A percentile compares a stretch with the other conserved stretches of the same genome.
Evolutionary conservation across 2,329 filamentous ascomycete species (phyloP).

Genomic region (Diaporthe australafricana): DNA sequence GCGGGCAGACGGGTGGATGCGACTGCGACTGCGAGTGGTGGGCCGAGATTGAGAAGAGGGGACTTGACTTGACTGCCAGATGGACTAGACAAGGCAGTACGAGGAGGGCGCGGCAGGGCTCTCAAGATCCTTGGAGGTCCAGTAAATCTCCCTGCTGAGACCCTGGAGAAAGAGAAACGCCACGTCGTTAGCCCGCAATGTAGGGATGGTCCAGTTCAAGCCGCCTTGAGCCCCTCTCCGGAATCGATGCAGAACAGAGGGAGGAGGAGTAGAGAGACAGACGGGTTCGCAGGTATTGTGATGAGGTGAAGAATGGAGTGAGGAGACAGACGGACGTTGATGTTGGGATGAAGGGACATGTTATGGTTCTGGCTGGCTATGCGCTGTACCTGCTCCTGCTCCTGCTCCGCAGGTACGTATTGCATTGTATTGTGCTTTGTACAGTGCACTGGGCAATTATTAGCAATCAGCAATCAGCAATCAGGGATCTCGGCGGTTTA

Average conservation of each 20-base stretch:
- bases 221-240: not conserved
- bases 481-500: not conserved
- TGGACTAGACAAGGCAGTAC: not conserved
- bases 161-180: constrained; percentile 16
- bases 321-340: not conserved
- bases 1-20: not conserved
- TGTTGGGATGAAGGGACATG: not conserved
- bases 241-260: not conserved
- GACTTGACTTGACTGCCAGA: not conserved
- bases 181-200: constrained; percentile 15
- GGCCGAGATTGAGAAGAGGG: not conserved
- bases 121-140: constrained; percentile 11
- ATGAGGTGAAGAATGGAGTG: not conserved
- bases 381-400: constrained; percentile 8
- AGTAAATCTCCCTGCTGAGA: constrained; percentile 10
- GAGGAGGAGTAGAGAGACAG: not conserved
- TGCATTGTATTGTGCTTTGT: not conserved
- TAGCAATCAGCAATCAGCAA: constrained; percentile 11
- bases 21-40: not conserved
- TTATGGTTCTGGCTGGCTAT: not conserved
- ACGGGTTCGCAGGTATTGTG: not conserved
- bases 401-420: constrained; percentile 6
- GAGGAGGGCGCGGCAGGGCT: not conserved
- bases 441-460: not conserved
- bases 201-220: not conserved